Base-by-base conservation (phyloP, 2,329 filamentous ascomycete species). In the Claviceps pusilla region DNA sequence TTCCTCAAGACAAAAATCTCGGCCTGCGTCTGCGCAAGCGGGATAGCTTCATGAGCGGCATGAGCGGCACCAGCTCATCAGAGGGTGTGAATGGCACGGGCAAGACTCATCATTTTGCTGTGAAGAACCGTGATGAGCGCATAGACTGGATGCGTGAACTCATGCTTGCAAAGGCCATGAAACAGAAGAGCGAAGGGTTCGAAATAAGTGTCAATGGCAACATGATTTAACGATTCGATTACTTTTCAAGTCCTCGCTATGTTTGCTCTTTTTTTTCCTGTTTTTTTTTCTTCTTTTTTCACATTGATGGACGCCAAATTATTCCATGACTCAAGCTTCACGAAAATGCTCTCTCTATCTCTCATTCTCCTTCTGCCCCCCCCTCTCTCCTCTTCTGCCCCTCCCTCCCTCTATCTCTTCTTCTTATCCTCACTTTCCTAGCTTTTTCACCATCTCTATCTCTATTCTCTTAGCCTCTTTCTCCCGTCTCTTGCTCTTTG, bases 141-240 rank as follows among this genome's bases (percentile, higher is more conserved):
- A 96, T 97, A 63, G 91, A 96, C 67, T 98, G 93, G 93, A 94
- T 94, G 88, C 78, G 88, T 54, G 88, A 94, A 76, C 73, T 94
- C 57, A 94, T 94, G 88, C 80, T 94, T 48, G 88, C 88, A 53
- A 93, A 93, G 73, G 88, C 88, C 19, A 73, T 89, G 66, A 87
- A 84, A 74, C 85, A 89, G 70, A 93, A 90, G 77, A 83, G 80
- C 49, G 83, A 89, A 61, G 88, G 88, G 19, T 91, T 86, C 62
- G 86, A 90, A 70, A 81, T 93, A 62, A 86, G 82, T 64, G 81
- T 90, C 59, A 91, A 91, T 65, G 87, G 87, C 48, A 84, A 82
- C 69, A 84, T 84, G 80, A 84, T 86, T 48, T 57, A n/a, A 50
- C 12, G 24, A 12, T 39, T 48, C 4, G 1, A 16, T 16, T 33